These are phyloP conservation scores for Seiridium cupressi DNA, from an alignment of 2,329 filamentous ascomycete genomes.

Conservation along the genomic window DNA sequence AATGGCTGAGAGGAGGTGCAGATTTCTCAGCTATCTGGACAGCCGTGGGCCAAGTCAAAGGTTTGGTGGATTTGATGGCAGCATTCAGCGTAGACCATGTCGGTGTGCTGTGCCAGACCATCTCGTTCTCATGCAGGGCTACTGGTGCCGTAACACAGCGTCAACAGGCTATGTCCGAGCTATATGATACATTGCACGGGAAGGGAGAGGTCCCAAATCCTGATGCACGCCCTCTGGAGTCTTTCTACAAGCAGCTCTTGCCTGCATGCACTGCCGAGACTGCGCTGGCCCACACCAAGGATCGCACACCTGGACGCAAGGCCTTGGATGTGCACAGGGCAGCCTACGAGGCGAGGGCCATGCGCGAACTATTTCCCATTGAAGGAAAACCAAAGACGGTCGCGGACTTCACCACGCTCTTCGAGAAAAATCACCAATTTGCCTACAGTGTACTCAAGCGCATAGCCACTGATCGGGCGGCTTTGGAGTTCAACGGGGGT, in stretches of 20 bases:
- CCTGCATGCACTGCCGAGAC: slow-evolving; percentile 4
- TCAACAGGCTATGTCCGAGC: background rate
- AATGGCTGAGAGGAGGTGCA: slow-evolving; percentile 2
- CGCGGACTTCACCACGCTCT: background rate
- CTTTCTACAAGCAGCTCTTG: background rate
- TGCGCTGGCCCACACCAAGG: background rate
- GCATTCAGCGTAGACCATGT: slow-evolving; percentile 6
- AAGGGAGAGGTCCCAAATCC: background rate
- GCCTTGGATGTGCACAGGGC: background rate
- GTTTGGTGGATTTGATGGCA: slow-evolving; percentile 6
- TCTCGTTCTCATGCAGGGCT: background rate
- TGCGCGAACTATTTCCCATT: background rate
- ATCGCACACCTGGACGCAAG: background rate
- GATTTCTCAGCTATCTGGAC: slow-evolving; percentile 7
- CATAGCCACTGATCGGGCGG: background rate
- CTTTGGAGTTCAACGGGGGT: background rate
- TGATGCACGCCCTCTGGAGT: background rate
- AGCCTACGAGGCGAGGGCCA: background rate
- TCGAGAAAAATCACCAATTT: background rate
- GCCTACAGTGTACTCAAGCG: background rate
- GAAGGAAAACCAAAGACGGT: background rate
- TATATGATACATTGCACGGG: slow-evolving; percentile 1
- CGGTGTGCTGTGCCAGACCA: background rate
- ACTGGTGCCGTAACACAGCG: background rate
- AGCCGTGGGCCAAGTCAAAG: background rate